Evolutionary conservation across 805 yeast genomes (phyloP), one percentile per base, ranked within the genome.

Genomic region (Barnettozyma sp.): DNA sequence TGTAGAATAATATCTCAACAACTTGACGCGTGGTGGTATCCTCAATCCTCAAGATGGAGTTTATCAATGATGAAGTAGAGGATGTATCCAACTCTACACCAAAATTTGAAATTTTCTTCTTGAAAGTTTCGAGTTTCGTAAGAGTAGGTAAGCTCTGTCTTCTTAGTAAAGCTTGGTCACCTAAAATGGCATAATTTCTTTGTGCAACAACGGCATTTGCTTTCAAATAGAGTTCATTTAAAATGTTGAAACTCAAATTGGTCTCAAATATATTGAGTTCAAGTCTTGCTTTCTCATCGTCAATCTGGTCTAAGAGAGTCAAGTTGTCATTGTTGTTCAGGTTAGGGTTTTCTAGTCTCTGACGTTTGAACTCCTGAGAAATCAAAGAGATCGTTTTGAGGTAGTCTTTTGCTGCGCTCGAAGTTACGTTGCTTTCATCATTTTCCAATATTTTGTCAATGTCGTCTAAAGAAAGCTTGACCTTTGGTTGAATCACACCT

Each of bases 151-250:
- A 74, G 3, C 83, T 71, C 48, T 88, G 95, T 54, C 94, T 82
- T 60, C 97, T 80, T 50, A 92, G 71, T 30, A 92, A 73, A 0
- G 97, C 84, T 34, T 67, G 59, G 45, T 82, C 87, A 1, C 97
- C 96, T 26, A 90, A 65, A 4, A 70, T 73, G 2, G 90, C 75
- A 50, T 81, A 81, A 12, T 82, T 62, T 48, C 72, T 76, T 44
- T 85, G 83, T 1, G 97, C 98, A 37, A 92, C 77, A 1, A 94
- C 84, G 28, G 76, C 67, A 59, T 92, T 90, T 5, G 81, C 94
- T 55, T 78, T 83, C 49, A 81, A 78, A 49, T 78, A 72, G 22
- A 92, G 68, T 59, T 92, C 97, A 30, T 79, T 72, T 19, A 85
- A 63, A 26, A 86, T 63, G 30, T 73, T 68, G 26, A 70, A 67